Evolutionary conservation across 768 basidiomycete genomes (phyloP), one percentile per base, ranked within the genome.

Genomic region (Boletus bicolor): DNA sequence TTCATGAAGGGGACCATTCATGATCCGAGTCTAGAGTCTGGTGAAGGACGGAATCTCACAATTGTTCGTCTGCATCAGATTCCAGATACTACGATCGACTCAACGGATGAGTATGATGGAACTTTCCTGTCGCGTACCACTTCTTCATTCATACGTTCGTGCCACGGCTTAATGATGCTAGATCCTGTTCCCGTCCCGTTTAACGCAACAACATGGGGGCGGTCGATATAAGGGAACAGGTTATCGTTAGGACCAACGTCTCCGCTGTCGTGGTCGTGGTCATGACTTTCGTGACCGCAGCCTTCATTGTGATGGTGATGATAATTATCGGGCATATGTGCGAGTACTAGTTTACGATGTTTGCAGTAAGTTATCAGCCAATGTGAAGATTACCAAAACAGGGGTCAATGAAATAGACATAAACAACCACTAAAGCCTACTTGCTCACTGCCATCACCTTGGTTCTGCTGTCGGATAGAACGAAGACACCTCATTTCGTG

Each of bases 31-130:
- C 37, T 26, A 32, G n/a, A 17, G 41, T 24, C 24, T 19, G 44
- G 51, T 26, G 34, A 28, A 38, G n/a, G 19, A 52, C 24, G n/a
- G 30, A 30, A 46, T 57, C 78, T 63, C 70, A 91, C 91, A 97
- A 71, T 70, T 93, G 89, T 66, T 95, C 93, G 71, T 96, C 94
- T 35, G 89, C 88, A 60, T 97, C 94, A 17, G 91, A 93, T 71
- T 93, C 89, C 55, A 94, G 68, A 57, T 74, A 90, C 93, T 97
- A 35, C 24, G 41, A 53, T 50, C 35, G 35, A 17, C 34, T 62
- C 53, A 47, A 49, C 56, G 41, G 41, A 47, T 30, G 36, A 12
- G 43, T 21, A 54, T 46, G 34, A 54, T 32, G 26, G 47, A 51
- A 49, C 14, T 42, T 49, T 49, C 32, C 12, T 28, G 47, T 39